Conservation (phyloP, 129 eudicot genomes). For the Saussurea involucrata region DNA sequence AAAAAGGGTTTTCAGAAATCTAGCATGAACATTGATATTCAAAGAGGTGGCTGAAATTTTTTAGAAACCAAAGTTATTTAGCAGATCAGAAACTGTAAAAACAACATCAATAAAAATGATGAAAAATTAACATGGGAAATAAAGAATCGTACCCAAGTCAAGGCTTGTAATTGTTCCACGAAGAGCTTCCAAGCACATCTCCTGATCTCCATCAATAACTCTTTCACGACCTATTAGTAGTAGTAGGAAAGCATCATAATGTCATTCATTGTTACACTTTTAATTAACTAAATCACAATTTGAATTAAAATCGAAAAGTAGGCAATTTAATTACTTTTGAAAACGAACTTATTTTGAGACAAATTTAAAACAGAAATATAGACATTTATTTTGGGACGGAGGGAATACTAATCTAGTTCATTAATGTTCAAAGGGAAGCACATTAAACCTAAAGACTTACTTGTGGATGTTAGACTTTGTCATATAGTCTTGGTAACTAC, state of each 20-base stretch:
- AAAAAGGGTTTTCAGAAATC: neutral
- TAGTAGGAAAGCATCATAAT: neutral
- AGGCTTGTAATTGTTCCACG: neutral
- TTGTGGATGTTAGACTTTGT: conserved; percentile 14
- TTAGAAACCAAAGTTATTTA: neutral
- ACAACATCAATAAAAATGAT: neutral
- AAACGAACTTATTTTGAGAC: too few relatives aligned
- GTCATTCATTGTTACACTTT: neutral
- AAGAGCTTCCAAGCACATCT: neutral
- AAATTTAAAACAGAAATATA: too few relatives aligned
- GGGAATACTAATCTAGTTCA: too few relatives aligned
- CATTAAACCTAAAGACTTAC: conserved; percentile 2
- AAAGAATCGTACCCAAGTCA: neutral
- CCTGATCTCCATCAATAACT: neutral
- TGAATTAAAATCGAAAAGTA: too few relatives aligned
- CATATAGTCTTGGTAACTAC: conserved; percentile 38
- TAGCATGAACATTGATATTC: neutral
- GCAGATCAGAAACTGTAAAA: neutral
- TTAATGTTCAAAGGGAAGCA: neutral
- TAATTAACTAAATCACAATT: too few relatives aligned
- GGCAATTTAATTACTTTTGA: too few relatives aligned
- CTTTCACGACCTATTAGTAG: neutral
- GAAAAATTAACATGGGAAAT: too few relatives aligned
- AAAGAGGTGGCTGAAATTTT: neutral
- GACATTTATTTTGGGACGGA: neutral